Conservation (phyloP, 2,329 filamentous ascomycete genomes). For the Fusarium robinianum region DNA sequence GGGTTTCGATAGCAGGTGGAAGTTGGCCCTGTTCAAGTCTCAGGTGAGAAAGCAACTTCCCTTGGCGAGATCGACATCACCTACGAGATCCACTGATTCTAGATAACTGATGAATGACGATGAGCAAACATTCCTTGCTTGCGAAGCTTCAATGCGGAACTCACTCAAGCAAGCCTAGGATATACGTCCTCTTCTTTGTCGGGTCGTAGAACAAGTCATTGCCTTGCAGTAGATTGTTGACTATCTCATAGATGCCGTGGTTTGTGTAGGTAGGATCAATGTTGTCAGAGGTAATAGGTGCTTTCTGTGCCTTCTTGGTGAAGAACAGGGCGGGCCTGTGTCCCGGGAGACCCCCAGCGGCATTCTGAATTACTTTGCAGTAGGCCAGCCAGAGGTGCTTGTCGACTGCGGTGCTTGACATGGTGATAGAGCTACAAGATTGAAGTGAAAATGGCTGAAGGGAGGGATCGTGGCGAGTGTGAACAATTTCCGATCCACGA, state of each 20-base stretch:
- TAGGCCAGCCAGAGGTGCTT: slow-evolving; percentile 27
- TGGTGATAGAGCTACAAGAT: too few relatives aligned
- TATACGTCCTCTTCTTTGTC: slow-evolving; percentile 26
- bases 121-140: background rate
- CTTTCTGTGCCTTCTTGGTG: slow-evolving; percentile 28
- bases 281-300: slow-evolving; percentile 20
- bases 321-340: slow-evolving; percentile 29
- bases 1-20: slow-evolving; percentile 2
- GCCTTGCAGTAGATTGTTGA: slow-evolving; percentile 25
- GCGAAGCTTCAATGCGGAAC: background rate
- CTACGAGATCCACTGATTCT: slow-evolving; percentile 22
- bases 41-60: too few relatives aligned
- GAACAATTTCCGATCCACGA: too few relatives aligned
- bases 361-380: slow-evolving; percentile 26
- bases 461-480: too few relatives aligned
- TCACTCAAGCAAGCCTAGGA: slow-evolving; percentile 24
- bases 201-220: slow-evolving; percentile 25
- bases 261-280: slow-evolving; percentile 25
- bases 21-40: slow-evolving; percentile 5
- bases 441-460: too few relatives aligned
- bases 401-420: slow-evolving; percentile 17
- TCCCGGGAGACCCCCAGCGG: slow-evolving; percentile 24
- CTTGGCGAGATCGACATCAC: background rate
- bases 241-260: slow-evolving; percentile 21
- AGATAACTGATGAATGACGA: slow-evolving; percentile 12